Percentiles rank a stretch among this genome's conserved stretches.
phyloP scores from a whole-genome alignment of 345 rosid species.

The Citrus sp. region DNA sequence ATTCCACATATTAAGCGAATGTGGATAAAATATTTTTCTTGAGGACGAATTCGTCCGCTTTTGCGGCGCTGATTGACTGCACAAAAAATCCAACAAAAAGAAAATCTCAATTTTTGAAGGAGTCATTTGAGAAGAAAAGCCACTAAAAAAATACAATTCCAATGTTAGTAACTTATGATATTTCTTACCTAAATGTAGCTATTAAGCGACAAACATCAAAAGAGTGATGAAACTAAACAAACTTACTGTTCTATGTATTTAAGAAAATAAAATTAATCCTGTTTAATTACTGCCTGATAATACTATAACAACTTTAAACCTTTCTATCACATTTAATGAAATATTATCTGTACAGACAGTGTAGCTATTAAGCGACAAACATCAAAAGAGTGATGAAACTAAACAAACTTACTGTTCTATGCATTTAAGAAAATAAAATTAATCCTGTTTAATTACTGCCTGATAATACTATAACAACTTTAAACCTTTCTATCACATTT shows the following conservation, averaged over 20 bases:
- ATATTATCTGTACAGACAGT: no score
- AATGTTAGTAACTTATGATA: neutral
- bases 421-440: neutral
- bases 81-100: slow-evolving; percentile 5
- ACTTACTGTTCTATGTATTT: neutral
- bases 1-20: slow-evolving; percentile 33
- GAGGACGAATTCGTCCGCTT: slow-evolving; percentile 79
- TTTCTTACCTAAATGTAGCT: neutral
- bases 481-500: neutral
- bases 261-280: neutral
- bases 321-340: neutral
- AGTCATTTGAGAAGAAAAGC: neutral
- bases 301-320: neutral
- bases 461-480: neutral
- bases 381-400: neutral
- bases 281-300: neutral
- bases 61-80: slow-evolving; percentile 85
- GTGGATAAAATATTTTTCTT: slow-evolving; percentile 71
- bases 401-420: neutral
- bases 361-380: neutral
- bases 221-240: neutral
- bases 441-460: neutral
- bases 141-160: neutral
- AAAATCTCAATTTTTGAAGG: neutral
- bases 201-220: neutral